phyloP scores from a whole-genome alignment of 345 rosid genomes.

The Moricandia arvensis region DNA sequence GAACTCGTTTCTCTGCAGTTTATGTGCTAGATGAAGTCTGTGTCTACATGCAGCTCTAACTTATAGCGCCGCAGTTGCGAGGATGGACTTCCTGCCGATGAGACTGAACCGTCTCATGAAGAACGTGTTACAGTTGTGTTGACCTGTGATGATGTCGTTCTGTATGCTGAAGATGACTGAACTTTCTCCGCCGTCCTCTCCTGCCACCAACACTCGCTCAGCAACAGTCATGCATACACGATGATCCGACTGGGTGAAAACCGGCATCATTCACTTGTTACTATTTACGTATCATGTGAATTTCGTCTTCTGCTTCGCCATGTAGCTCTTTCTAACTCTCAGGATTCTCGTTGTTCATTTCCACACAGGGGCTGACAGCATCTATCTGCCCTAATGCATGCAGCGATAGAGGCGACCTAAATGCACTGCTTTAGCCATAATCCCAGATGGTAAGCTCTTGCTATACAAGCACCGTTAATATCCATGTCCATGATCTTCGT shows the following conservation, averaged over 20 bases:
- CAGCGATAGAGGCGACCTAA: constrained; percentile 79
- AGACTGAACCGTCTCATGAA: constrained; percentile 44
- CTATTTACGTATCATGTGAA: not conserved
- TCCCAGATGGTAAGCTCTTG: constrained; percentile 59
- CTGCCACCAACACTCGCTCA: constrained; percentile 60
- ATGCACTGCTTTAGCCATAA: constrained; percentile 91
- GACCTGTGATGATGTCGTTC: constrained; percentile 48
- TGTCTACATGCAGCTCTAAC: constrained; percentile 64
- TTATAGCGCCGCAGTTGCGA: constrained; percentile 81
- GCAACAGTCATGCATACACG: constrained; percentile 58
- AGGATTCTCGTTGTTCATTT: constrained; percentile 5
- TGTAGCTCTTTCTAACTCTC: not conserved
- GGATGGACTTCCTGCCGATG: constrained; percentile 61
- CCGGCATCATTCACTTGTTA: not conserved
- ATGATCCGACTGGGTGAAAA: constrained; percentile 80
- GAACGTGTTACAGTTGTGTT: constrained; percentile 54
- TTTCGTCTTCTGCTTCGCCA: not conserved
- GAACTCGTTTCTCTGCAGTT: not conserved
- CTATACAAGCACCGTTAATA: not conserved
- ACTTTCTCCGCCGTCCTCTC: constrained; percentile 46
- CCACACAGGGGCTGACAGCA: constrained; percentile 71
- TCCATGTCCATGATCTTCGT: not conserved
- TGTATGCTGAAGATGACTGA: constrained; percentile 45
- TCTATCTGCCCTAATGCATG: constrained; percentile 54
- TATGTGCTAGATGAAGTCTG: constrained; percentile 18